Conservation (phyloP, 495 filamentous ascomycete genomes). For the Glonium stellatum region DNA sequence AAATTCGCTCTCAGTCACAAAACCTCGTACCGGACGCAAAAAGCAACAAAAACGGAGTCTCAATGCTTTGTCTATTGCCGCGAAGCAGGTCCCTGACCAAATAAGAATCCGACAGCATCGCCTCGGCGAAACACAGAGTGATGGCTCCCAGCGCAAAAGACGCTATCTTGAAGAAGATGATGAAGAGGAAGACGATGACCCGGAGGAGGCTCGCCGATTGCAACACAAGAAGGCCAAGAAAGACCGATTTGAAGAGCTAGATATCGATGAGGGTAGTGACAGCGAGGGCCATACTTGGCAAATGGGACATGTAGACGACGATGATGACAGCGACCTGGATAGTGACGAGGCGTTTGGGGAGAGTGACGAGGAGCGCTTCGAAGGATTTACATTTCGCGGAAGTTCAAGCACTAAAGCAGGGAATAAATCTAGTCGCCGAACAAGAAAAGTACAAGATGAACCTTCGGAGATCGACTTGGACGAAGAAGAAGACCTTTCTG, state of each 20-base stretch:
- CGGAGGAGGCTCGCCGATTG: constrained; percentile 7
- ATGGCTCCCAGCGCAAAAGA: constrained; percentile 42
- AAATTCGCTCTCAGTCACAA: constrained; percentile 11
- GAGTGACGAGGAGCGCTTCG: constrained; percentile 45
- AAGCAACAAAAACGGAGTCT: constrained; percentile 51
- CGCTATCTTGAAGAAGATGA: constrained; percentile 36
- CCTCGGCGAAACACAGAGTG: constrained; percentile 50
- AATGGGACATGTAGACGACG: constrained; percentile 57
- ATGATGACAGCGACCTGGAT: constrained; percentile 56
- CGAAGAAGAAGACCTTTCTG: constrained; percentile 44
- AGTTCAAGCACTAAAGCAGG: constrained; percentile 16
- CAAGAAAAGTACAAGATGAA: constrained; percentile 17
- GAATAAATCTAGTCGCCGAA: constrained; percentile 25
- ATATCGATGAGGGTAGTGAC: constrained; percentile 58
- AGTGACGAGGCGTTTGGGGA: constrained; percentile 89
- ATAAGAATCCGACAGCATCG: constrained; percentile 49
- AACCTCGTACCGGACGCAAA: constrained; percentile 23
- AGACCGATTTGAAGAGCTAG: constrained; percentile 31
- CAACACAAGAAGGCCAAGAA: constrained; percentile 41
- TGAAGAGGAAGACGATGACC: constrained; percentile 49
- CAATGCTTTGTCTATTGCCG: constrained; percentile 81
- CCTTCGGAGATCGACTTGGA: constrained; percentile 52
- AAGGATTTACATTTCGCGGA: constrained; percentile 35
- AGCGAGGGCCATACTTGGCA: constrained; percentile 87
- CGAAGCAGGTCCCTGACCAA: constrained; percentile 48